These are phyloP conservation scores for Amphibolis antarctica DNA, from an alignment of 106 monocot genomes.

Conservation along the genomic window DNA sequence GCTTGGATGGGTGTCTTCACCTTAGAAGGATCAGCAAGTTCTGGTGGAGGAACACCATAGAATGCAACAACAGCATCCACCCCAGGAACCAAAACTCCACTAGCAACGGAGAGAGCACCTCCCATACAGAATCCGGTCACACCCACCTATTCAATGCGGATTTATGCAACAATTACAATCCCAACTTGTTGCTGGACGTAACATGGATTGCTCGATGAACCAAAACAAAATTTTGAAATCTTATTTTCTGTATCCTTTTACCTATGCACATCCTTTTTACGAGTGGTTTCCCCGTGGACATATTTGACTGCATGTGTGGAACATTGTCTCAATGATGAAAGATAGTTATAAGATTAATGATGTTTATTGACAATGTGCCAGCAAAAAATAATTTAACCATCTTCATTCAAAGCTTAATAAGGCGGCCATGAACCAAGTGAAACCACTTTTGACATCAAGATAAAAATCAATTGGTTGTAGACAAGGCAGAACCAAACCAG, in stretches of 20 bases:
- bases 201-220: background rate
- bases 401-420: no score
- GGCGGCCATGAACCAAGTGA: no score
- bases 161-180: background rate
- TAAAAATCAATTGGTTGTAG: no score
- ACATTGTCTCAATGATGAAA: no score
- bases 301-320: no score
- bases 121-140: conserved; percentile 96
- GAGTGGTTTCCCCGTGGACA: no score
- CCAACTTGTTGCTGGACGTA: background rate
- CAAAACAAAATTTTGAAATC: background rate
- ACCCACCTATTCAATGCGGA: conserved; percentile 45
- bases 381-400: no score
- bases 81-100: conserved; percentile 74
- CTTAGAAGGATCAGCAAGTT: conserved; percentile 72
- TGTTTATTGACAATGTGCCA: no score
- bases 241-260: background rate
- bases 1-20: conserved; percentile 80
- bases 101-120: conserved; percentile 84
- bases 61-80: conserved; percentile 89
- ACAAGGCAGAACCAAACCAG: no score
- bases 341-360: no score
- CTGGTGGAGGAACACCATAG: conserved; percentile 70
- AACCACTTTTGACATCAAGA: no score
- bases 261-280: background rate